Conservation (phyloP, 176 grass and related monocot genomes). For the Secale cereale region DNA sequence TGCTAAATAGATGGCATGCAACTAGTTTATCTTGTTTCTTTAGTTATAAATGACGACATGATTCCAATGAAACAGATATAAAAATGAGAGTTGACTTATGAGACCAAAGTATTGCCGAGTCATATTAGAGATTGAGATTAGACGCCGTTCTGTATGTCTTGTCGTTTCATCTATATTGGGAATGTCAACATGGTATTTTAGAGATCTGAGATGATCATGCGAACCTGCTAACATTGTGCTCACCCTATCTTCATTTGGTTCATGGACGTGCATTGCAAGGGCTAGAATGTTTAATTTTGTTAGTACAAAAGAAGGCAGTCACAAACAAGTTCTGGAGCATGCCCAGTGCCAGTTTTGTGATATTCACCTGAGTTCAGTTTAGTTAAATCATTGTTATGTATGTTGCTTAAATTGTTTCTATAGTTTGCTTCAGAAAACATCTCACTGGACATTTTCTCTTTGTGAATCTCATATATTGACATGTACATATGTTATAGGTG, state of each 20-base stretch:
- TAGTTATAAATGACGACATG: background rate
- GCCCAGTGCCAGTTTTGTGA: background rate
- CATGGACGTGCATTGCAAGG: background rate
- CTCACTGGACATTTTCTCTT: background rate
- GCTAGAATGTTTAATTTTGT: background rate
- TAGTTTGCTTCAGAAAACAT: background rate
- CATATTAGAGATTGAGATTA: background rate
- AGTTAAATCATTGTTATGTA: constrained; percentile 2
- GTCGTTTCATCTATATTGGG: background rate
- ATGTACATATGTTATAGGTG: constrained; percentile 48
- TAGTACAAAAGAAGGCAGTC: background rate
- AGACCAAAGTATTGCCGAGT: background rate
- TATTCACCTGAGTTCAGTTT: constrained; percentile 10
- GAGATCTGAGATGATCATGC: background rate
- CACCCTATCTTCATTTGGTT: background rate
- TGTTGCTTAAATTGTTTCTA: background rate
- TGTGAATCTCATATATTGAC: constrained; percentile 11
- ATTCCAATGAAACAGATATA: background rate
- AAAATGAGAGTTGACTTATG: background rate
- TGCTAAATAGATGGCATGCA: background rate
- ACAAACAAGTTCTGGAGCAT: background rate
- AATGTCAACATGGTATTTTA: background rate
- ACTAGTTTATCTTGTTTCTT: background rate
- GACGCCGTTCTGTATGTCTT: background rate
- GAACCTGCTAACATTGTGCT: background rate